A percentile compares a stretch with the other conserved stretches of the same genome.
Evolutionary conservation across 352 stramenopile species (phyloP).

Genomic region (Pythium biforme): DNA sequence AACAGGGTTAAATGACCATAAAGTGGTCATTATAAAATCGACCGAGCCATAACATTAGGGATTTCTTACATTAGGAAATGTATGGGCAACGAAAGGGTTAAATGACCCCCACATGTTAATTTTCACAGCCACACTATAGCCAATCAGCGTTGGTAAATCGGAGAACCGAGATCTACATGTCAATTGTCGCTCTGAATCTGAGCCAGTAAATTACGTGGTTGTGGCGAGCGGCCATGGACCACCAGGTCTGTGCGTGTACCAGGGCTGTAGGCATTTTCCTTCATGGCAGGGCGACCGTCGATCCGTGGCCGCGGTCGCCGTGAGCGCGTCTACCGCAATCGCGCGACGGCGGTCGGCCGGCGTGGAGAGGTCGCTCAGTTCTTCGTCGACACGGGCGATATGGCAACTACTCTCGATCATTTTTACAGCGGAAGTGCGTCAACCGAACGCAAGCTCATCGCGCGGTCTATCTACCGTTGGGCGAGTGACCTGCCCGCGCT

Average conservation of each 20-base stretch:
- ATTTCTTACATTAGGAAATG: too few species aligned
- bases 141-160: not conserved
- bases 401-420: not conserved
- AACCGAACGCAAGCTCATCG: not conserved
- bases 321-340: constrained; percentile 2
- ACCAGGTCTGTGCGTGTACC: not conserved
- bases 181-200: constrained; percentile 3
- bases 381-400: not conserved
- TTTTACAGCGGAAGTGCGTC: not conserved
- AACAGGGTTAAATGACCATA: too few species aligned
- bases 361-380: not conserved
- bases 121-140: not conserved
- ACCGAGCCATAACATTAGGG: too few species aligned
- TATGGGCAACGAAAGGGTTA: too few species aligned
- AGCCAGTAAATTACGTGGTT: constrained; percentile 2
- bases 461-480: not conserved
- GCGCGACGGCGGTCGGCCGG: constrained; percentile 3
- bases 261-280: not conserved
- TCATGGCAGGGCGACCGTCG: not conserved
- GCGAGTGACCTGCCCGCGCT: not conserved
- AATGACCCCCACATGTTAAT: too few species aligned
- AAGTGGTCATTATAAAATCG: too few species aligned
- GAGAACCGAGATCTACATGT: not conserved
- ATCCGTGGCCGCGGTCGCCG: not conserved
- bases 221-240: not conserved